Conservation (phyloP, 495 filamentous ascomycete species). For the Cercophora newfieldiana region DNA sequence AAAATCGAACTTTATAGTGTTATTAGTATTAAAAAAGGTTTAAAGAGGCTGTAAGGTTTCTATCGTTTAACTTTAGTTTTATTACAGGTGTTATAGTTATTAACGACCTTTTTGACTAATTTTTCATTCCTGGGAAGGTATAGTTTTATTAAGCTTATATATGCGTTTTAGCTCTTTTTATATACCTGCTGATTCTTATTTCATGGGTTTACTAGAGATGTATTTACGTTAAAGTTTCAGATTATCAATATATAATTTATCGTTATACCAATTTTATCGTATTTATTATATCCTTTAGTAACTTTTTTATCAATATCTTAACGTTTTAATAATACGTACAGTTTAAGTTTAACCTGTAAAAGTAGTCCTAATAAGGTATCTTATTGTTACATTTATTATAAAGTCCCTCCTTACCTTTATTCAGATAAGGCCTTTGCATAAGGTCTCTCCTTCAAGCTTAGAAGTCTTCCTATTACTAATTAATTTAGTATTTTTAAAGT, state of each 20-base stretch:
- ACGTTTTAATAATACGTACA: not conserved
- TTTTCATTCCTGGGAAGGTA: too few species aligned
- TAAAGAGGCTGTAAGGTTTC: too few species aligned
- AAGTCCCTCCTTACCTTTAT: too few species aligned
- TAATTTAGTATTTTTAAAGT: too few species aligned
- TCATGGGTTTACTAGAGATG: too few species aligned
- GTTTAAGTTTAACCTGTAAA: too few species aligned
- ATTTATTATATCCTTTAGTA: not conserved
- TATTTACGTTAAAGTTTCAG: not conserved
- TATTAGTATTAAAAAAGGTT: too few species aligned
- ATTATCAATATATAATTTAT: conserved; percentile 7
- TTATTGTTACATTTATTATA: not conserved
- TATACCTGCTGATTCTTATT: not conserved
- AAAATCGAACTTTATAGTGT: not conserved
- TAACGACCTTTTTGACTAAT: too few species aligned
- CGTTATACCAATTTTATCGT: not conserved
- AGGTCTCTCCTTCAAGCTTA: not conserved
- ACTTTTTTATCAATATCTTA: conserved; percentile 1
- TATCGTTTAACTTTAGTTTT: too few species aligned
- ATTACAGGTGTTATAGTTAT: too few species aligned
- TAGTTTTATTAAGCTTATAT: not conserved
- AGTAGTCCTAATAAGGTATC: not conserved
- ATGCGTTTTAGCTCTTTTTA: not conserved
- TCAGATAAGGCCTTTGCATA: too few species aligned
- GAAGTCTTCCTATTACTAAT: too few species aligned